Conservation (phyloP, 768 basidiomycete species). For the Tulasnella sp. region DNA sequence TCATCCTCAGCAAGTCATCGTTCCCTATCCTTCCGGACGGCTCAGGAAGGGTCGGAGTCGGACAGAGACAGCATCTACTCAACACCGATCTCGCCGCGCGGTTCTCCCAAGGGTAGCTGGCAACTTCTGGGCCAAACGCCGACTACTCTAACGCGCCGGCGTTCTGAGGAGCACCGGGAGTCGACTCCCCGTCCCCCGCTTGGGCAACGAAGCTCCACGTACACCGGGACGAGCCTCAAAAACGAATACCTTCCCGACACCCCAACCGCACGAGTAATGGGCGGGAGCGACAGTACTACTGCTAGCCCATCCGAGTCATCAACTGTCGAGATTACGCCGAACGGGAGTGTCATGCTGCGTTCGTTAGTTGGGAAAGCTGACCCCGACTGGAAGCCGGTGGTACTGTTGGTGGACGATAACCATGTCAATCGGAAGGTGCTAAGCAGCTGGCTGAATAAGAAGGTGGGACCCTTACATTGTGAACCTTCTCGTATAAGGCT, state of each 20-base stretch:
- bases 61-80: constrained; percentile 21
- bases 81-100: neutral
- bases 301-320: constrained; percentile 11
- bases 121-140: neutral
- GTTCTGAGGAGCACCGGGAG: constrained; percentile 53
- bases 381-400: constrained; percentile 50
- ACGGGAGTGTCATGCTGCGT: constrained; percentile 68
- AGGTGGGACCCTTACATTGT: too few relatives aligned
- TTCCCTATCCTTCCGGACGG: constrained; percentile 13
- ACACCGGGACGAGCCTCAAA: constrained; percentile 39
- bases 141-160: constrained; percentile 44
- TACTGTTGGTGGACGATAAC: constrained; percentile 92
- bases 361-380: constrained; percentile 62
- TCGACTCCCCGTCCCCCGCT: constrained; percentile 54
- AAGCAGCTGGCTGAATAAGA: constrained; percentile 45
- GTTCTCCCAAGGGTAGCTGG: neutral
- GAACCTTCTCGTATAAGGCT: too few relatives aligned
- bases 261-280: neutral
- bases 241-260: neutral
- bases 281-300: neutral
- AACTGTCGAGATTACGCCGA: constrained; percentile 45
- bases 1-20: constrained; percentile 20
- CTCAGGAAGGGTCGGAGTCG: constrained; percentile 13
- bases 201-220: constrained; percentile 53
- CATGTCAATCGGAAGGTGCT: constrained; percentile 79